Percentiles rank a stretch among this genome's conserved stretches.
Conservation (phyloP, 257 asterid genomes). For the Voacanga thouarsii region DNA sequence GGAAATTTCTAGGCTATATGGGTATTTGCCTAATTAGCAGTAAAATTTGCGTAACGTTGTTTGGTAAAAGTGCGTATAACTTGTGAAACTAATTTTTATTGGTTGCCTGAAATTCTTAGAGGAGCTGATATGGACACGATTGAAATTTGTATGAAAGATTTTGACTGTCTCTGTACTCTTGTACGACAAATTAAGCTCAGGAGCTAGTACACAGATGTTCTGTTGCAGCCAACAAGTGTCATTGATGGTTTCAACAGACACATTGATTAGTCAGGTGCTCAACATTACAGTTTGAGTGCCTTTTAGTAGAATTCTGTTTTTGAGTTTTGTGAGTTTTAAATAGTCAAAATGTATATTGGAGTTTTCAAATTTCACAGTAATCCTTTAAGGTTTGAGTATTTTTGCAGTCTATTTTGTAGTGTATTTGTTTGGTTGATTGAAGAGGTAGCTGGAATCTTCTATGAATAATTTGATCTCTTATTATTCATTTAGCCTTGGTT, state of each 20-base stretch:
- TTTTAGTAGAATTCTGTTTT: not conserved
- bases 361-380: not conserved
- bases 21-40: not conserved
- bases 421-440: not conserved
- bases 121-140: no score
- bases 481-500: not conserved
- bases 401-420: not conserved
- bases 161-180: not conserved
- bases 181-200: no score
- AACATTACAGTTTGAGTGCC: not conserved
- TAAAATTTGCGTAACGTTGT: no score
- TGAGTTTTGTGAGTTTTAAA: not conserved
- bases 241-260: no score
- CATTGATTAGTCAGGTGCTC: not conserved
- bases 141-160: not conserved
- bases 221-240: no score
- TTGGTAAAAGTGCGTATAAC: not conserved
- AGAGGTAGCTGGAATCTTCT: not conserved
- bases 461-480: not conserved
- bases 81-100: no score
- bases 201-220: no score
- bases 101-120: no score
- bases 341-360: not conserved
- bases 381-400: not conserved
- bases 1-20: not conserved